Evolutionary conservation across 192 early-diverging fungal species (phyloP), one percentile per base, ranked within the genome.

Genomic region (Coemansia sp.): DNA sequence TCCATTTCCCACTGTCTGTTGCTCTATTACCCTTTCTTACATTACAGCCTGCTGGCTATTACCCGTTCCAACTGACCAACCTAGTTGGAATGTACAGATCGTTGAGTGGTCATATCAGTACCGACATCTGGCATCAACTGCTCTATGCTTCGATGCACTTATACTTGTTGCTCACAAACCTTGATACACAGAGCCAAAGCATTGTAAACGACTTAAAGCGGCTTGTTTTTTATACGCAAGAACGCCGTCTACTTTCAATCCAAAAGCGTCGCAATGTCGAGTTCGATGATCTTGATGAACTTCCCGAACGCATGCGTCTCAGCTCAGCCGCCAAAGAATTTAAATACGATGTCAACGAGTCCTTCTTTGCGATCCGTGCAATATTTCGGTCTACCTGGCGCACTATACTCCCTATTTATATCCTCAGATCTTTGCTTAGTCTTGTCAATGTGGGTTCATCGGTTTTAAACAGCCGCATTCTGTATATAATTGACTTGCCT

Each of bases 401-500:
- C 7, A 49, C 66, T 4, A 51, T 79, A 31, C 2, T 70, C 3
- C 76, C 67, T 9, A 28, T 70, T 13, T 79, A 69, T 30, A 34
- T 67, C 7, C 28, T 57, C 2, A 59, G 58, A 8, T 23, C 59
- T 42, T 3, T 73, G 3, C 18, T 63, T 0, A 42, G 69, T 28
- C 40, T 46, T 12, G 31, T 66, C 6, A 40, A 23, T 10, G 56
- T 73, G n/a, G 25, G 33, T 5, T 16, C 40, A 7, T 42, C 46
- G 4, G 26, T 48, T 21, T 7, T 70, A 21, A 51, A 55, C 5
- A 61, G 52, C 2, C 48, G 58, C n/a, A 25, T 73, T 29, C 35
- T 73, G 26, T 58, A 67, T 34, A 56, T 64, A 6, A 20, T 73
- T 7, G 71, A 79, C 89, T n/a, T n/a, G n/a, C n/a, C n/a, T n/a